phyloP scores from a whole-genome alignment of 2,329 filamentous ascomycete genomes.

The Leptosphaerulina australis region DNA sequence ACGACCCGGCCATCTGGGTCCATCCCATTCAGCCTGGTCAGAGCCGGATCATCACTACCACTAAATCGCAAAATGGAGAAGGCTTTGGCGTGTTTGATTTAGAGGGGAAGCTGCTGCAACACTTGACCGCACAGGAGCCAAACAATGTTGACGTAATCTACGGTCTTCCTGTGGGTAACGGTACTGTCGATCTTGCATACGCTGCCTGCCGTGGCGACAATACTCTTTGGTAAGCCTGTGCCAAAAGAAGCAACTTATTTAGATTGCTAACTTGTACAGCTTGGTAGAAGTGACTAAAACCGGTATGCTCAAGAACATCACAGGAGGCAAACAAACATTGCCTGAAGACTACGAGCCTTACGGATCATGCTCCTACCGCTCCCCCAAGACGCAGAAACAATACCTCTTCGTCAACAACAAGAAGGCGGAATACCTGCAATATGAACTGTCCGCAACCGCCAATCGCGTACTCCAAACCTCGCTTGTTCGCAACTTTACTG shows the following conservation, averaged over 20 bases:
- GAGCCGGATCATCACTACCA: conserved; percentile 60
- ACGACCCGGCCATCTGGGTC: conserved; percentile 44
- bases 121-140: conserved; percentile 54
- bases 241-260: too few species aligned
- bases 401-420: conserved; percentile 64
- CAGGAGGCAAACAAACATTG: conserved; percentile 56
- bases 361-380: conserved; percentile 60
- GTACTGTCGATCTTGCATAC: conserved; percentile 57
- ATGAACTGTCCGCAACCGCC: conserved; percentile 52
- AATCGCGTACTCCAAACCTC: conserved; percentile 54
- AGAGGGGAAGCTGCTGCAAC: conserved; percentile 56
- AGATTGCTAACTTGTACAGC: conserved; percentile 35
- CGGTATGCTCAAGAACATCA: conserved; percentile 52
- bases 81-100: conserved; percentile 60
- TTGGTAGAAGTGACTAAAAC: conserved; percentile 58
- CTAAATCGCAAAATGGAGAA: conserved; percentile 57
- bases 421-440: conserved; percentile 61
- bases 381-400: conserved; percentile 55
- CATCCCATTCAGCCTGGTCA: conserved; percentile 42
- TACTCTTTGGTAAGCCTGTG: conserved; percentile 56
- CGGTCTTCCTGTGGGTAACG: conserved; percentile 53
- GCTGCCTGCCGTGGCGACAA: conserved; percentile 60
- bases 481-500: conserved; percentile 59
- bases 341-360: conserved; percentile 57
- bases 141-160: conserved; percentile 64